phyloP scores from a whole-genome alignment of 225 moss, liverwort and hornwort species.

The Physcomitrellopsis africana region DNA sequence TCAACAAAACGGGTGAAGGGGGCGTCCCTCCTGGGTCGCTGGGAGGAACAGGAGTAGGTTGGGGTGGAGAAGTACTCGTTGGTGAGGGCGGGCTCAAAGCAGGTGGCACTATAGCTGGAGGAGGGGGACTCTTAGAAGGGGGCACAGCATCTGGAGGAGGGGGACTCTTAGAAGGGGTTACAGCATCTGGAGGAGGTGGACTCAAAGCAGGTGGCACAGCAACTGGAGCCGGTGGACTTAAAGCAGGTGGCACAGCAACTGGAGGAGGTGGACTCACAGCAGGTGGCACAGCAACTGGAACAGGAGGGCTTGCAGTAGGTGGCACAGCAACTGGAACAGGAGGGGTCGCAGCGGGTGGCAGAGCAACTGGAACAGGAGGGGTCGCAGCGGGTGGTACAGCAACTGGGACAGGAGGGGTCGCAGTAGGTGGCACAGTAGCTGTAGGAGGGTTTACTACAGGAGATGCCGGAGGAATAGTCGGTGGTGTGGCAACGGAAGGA shows the following conservation, averaged over 20 bases:
- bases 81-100: neutral
- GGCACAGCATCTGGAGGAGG: neutral
- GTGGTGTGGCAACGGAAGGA: neutral
- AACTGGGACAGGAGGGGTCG: neutral
- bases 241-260: neutral
- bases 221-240: neutral
- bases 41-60: neutral
- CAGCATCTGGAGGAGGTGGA: too few species aligned
- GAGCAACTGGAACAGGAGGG: too few species aligned
- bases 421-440: neutral
- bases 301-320: too few species aligned
- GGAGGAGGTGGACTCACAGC: slow-evolving; percentile 1
- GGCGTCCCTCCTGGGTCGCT: neutral
- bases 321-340: too few species aligned
- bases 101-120: neutral
- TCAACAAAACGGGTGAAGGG: neutral
- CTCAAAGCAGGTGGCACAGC: too few species aligned
- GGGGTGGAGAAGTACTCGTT: neutral
- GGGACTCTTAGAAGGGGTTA: neutral
- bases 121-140: neutral
- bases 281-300: neutral
- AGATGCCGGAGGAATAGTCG: too few species aligned
- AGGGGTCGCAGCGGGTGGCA: too few species aligned
- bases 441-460: too few species aligned
- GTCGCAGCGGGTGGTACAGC: too few species aligned